Evolutionary conservation across 768 basidiomycete genomes (phyloP).

Genomic region (Kwoniella botswanensis): DNA sequence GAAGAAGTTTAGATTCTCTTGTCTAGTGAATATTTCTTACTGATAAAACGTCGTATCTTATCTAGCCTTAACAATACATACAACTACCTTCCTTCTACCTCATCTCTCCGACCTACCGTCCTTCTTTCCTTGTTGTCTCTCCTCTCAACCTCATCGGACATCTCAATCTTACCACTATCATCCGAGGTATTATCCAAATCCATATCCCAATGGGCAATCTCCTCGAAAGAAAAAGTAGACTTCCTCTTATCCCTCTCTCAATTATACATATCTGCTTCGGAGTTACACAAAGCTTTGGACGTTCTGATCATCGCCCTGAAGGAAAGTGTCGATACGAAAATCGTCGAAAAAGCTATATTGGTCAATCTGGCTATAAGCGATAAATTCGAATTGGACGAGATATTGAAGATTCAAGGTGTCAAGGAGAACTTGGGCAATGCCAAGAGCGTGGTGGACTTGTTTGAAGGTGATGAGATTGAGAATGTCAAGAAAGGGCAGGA

Average conservation of each 20-base stretch:
- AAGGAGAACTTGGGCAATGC: conserved; percentile 36
- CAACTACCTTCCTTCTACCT: conserved; percentile 52
- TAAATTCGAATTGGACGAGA: conserved; percentile 46
- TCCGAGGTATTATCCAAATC: conserved; percentile 32
- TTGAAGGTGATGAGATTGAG: conserved; percentile 49
- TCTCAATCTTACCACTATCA: conserved; percentile 45
- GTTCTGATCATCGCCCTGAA: conserved; percentile 41
- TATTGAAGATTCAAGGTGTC: conserved; percentile 40
- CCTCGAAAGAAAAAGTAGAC: conserved; percentile 42
- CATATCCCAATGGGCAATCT: conserved; percentile 47
- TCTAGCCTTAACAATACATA: conserved; percentile 55
- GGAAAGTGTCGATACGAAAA: conserved; percentile 22
- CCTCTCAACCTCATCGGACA: conserved; percentile 45
- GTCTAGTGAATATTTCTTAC: not conserved
- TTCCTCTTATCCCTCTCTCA: conserved; percentile 48
- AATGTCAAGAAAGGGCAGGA: conserved; percentile 41
- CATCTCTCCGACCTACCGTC: conserved; percentile 48
- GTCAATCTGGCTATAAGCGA: conserved; percentile 38
- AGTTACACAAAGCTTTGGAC: conserved; percentile 42
- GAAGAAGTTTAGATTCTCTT: not conserved
- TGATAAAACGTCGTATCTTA: not conserved
- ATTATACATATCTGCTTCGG: conserved; percentile 41
- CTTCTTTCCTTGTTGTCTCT: conserved; percentile 50
- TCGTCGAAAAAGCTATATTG: conserved; percentile 45
- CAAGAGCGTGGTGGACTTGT: conserved; percentile 47